Evolutionary conservation across 768 basidiomycete genomes (phyloP), one percentile per base, ranked within the genome.

Genomic region (Auriscalpium orientale): DNA sequence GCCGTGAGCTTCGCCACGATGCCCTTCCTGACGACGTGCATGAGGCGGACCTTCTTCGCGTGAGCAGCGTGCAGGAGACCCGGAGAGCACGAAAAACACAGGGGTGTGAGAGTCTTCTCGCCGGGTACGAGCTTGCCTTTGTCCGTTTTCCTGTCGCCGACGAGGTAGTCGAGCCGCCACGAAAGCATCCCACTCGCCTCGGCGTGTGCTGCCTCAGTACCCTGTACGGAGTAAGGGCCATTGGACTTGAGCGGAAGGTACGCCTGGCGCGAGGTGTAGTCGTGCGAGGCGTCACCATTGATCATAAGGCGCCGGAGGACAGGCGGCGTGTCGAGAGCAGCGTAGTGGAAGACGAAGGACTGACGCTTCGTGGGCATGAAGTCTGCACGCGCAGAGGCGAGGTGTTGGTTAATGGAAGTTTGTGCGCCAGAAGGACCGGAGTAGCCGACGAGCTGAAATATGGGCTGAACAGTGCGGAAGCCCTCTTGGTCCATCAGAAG

Each of bases 401-500:
- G 60, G 49, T 70, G 66, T 28, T 72, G 67, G 18, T 60, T 66
- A 8, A 70, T 61, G 12, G 62, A 46, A n/a, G 51, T 2, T 7
- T 35, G 49, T 16, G 43, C 54, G 56, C 54, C 56, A 18, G 8
- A 50, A 67, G 66, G 58, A 69, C 64, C 52, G 62, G 72, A 70
- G 62, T 80, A 80, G 10, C 81, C 81, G n/a, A 75, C 71, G 49
- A 84, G 79, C 58, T 72, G 75, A 71, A 91, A 84, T 8, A 71
- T 67, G 18, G 87, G 82, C 22, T 74, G 73, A 7, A 84, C 74
- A 16, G 79, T 75, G 22, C 89, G 80, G 63, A 89, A 90, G 4
- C 88, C 85, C 71, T 92, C 91, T 67, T 93, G 91, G 65, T 92
- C 91, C 22, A 93, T 84, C 67, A 83, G 78, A 36, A 92, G 70